These are phyloP conservation scores for Lentinula detonsa DNA, from an alignment of 768 basidiomycete species.

Conservation along the genomic window DNA sequence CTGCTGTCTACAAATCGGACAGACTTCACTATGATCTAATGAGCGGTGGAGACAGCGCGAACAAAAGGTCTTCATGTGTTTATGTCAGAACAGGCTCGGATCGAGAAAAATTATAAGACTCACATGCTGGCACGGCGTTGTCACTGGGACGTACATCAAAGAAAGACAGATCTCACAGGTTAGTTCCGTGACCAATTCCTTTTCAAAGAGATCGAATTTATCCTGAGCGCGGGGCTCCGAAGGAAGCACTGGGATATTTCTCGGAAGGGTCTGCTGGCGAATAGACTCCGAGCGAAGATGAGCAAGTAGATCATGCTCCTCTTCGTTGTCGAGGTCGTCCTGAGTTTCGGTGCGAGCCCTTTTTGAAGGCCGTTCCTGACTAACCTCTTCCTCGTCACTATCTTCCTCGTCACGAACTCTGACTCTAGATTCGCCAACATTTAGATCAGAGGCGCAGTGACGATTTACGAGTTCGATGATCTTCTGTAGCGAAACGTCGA, in stretches of 20 bases:
- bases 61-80: conserved; percentile 72
- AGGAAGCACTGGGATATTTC: conserved; percentile 25
- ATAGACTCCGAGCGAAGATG: conserved; percentile 28
- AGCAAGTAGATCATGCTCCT: conserved; percentile 27
- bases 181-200: conserved; percentile 62
- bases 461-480: conserved; percentile 38
- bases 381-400: conserved; percentile 24
- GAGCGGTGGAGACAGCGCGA: conserved; percentile 83
- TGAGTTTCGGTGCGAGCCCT: neutral
- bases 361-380: conserved; percentile 10
- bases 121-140: conserved; percentile 94
- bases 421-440: neutral
- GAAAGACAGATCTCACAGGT: conserved; percentile 90
- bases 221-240: conserved; percentile 13
- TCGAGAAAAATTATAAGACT: conserved; percentile 21
- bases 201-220: conserved; percentile 39
- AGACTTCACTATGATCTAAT: conserved; percentile 75
- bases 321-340: conserved; percentile 19
- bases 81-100: conserved; percentile 5
- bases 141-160: conserved; percentile 80
- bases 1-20: conserved; percentile 81
- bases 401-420: conserved; percentile 21
- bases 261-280: conserved; percentile 22
- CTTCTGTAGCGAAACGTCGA: conserved; percentile 57
- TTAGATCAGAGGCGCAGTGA: conserved; percentile 7